phyloP scores from a whole-genome alignment of 306 rosid species.

The Fragaria iinumae region DNA sequence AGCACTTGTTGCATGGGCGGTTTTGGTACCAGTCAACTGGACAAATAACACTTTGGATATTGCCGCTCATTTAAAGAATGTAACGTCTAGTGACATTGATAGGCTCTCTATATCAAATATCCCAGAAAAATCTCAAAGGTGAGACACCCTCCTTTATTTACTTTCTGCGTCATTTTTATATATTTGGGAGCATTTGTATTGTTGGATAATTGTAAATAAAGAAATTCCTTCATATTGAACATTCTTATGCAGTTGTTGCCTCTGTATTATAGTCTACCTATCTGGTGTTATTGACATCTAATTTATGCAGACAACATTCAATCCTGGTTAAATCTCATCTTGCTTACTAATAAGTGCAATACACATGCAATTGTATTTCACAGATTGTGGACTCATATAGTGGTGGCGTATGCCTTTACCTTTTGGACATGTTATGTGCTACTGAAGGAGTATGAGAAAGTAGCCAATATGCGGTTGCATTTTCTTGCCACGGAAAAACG shows the following conservation, averaged over 20 bases:
- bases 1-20: conserved; percentile 72
- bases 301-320: neutral
- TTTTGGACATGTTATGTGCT: conserved; percentile 83
- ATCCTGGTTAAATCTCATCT: too few species aligned
- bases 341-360: conserved; percentile 4
- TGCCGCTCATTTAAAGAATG: conserved; percentile 24
- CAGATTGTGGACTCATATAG: conserved; percentile 86
- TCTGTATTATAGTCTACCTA: neutral
- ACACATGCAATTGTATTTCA: conserved; percentile 17
- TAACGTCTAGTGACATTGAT: conserved; percentile 85
- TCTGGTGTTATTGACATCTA: neutral
- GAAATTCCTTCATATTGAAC: neutral
- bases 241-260: neutral
- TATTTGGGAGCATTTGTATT: neutral
- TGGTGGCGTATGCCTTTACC: conserved; percentile 80
- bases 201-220: neutral
- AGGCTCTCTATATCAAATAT: conserved; percentile 80
- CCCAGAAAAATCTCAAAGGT: conserved; percentile 57
- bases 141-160: conserved; percentile 23
- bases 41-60: conserved; percentile 44
- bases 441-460: conserved; percentile 69
- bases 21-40: conserved; percentile 81
- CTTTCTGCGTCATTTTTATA: neutral
- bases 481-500: conserved; percentile 82
- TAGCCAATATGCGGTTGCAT: conserved; percentile 77